Conservation (phyloP, 2,329 filamentous ascomycete species). For the Verticillium tricorpus region DNA sequence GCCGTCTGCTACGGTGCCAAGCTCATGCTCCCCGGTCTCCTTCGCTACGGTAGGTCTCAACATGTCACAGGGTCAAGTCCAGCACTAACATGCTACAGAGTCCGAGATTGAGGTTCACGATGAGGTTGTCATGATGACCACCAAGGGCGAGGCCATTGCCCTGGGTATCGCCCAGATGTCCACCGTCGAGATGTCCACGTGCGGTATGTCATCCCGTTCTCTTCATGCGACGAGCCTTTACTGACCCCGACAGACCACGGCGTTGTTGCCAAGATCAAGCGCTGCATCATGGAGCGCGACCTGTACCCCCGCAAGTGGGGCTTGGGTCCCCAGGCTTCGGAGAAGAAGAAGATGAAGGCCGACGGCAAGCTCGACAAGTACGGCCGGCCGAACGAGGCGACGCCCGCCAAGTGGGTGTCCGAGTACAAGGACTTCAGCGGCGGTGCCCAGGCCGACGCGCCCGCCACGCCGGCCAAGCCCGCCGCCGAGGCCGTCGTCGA, state of each 20-base stretch:
- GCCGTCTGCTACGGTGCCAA: slow-evolving; percentile 98
- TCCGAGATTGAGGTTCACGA: slow-evolving; percentile 88
- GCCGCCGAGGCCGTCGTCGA: slow-evolving; percentile 35
- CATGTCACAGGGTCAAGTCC: not conserved
- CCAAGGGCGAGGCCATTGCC: slow-evolving; percentile 97
- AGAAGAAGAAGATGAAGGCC: slow-evolving; percentile 99
- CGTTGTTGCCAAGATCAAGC: slow-evolving; percentile 97
- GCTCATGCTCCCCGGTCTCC: slow-evolving; percentile 94
- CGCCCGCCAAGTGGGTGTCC: slow-evolving; percentile 85
- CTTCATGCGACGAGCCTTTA: not conserved
- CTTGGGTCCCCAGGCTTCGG: slow-evolving; percentile 82
- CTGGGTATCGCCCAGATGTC: slow-evolving; percentile 97
- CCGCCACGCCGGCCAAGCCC: slow-evolving; percentile 35
- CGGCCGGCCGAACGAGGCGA: slow-evolving; percentile 86
- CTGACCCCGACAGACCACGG: slow-evolving; percentile 63
- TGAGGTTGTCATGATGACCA: slow-evolving; percentile 97
- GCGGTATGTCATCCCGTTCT: slow-evolving; percentile 28
- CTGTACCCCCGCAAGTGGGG: slow-evolving; percentile 97
- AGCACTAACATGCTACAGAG: slow-evolving; percentile 49
- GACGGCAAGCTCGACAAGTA: slow-evolving; percentile 98
- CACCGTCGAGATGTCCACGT: slow-evolving; percentile 92
- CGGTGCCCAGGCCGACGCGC: slow-evolving; percentile 39
- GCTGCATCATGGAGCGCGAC: slow-evolving; percentile 99
- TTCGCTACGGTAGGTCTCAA: slow-evolving; percentile 71
- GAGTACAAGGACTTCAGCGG: slow-evolving; percentile 89